These are phyloP conservation scores for Hibiscus mutabilis DNA, from an alignment of 345 rosid species.

Conservation along the genomic window DNA sequence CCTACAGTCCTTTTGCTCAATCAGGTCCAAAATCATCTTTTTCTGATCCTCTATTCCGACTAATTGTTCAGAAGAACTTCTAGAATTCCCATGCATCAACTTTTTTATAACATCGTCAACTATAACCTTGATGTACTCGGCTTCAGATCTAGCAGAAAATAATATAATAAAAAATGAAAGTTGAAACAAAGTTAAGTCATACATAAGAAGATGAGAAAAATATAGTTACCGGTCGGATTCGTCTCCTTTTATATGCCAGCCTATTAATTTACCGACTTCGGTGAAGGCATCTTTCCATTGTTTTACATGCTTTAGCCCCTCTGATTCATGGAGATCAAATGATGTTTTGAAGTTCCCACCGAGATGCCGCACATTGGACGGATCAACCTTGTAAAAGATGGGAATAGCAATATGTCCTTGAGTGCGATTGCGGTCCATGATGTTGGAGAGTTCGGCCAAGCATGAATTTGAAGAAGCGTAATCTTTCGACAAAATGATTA, in stretches of 20 bases:
- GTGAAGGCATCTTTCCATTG: background rate
- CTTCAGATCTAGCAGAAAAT: background rate
- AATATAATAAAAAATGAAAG: background rate
- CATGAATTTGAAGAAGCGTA: background rate
- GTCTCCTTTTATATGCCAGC: background rate
- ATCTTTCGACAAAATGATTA: background rate
- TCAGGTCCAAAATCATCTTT: background rate
- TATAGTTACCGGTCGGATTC: background rate
- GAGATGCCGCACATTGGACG: background rate
- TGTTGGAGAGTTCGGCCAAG: background rate
- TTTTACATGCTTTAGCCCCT: background rate
- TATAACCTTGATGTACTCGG: background rate
- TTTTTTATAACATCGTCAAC: background rate
- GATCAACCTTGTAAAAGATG: background rate
- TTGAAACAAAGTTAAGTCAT: background rate
- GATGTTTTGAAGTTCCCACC: background rate
- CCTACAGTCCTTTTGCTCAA: background rate
- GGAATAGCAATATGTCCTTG: background rate
- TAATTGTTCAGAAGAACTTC: background rate
- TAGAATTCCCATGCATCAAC: background rate
- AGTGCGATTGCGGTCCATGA: background rate
- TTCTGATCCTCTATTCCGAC: background rate
- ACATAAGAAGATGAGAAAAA: background rate
- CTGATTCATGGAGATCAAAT: background rate
- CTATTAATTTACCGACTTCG: background rate